A percentile compares a stretch with the other conserved stretches of the same genome.
Conservation (phyloP, 306 rosid genomes). For the Dryas octopetala region DNA sequence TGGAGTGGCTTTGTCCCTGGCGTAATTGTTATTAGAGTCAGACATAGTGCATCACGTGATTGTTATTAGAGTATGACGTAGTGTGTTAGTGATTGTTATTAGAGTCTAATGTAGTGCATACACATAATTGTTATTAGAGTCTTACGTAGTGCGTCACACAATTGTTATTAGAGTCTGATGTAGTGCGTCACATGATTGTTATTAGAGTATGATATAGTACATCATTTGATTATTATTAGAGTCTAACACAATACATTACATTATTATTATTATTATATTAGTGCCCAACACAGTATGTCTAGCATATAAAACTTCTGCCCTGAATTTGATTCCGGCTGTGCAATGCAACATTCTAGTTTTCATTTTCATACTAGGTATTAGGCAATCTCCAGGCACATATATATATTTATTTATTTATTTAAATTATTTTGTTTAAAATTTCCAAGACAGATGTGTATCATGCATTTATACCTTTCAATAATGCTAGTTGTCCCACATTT, state of each 20-base stretch:
- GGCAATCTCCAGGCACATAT: neutral
- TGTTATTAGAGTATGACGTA: neutral
- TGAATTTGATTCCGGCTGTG: neutral
- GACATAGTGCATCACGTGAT: too few species aligned
- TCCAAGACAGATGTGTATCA: neutral
- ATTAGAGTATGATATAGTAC: neutral
- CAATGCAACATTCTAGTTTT: neutral
- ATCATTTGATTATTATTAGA: neutral
- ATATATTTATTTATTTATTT: too few species aligned
- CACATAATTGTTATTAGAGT: neutral
- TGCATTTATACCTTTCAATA: too few species aligned
- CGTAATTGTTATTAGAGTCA: too few species aligned
- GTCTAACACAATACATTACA: neutral
- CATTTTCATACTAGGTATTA: neutral
- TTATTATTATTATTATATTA: too few species aligned
- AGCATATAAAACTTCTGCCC: too few species aligned
- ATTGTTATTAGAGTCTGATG: neutral
- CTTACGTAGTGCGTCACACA: neutral
- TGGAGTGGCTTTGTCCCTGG: too few species aligned
- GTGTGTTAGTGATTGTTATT: neutral
- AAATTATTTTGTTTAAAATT: neutral
- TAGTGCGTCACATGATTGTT: neutral
- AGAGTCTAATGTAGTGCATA: too few species aligned
- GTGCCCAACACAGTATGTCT: too few species aligned
- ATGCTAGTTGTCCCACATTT: too few species aligned